Percentiles rank a stretch among this genome's conserved stretches.
Conservation (phyloP, 225 moss, liverwort and hornwort species). For the Straminergon stramineum region DNA sequence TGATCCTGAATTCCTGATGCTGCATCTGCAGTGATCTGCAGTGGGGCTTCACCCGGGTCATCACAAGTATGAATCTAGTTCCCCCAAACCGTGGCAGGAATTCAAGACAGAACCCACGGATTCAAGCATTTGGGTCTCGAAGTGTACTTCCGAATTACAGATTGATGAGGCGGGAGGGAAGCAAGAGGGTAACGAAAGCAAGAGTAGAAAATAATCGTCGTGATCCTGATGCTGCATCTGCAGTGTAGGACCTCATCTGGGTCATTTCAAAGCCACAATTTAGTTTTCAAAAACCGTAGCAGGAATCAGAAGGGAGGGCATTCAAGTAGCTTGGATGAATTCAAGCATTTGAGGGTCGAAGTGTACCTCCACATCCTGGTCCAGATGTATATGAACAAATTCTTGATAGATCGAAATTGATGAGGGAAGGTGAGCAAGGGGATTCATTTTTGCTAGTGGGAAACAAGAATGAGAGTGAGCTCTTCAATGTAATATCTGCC, state of each 20-base stretch:
- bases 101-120: background rate
- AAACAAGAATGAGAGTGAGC: background rate
- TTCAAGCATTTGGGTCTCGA: background rate
- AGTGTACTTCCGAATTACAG: background rate
- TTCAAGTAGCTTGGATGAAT: background rate
- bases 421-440: background rate
- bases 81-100: background rate
- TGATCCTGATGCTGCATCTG: background rate
- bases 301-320: background rate
- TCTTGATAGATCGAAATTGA: background rate
- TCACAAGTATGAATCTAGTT: background rate
- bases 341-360: background rate
- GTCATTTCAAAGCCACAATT: no score
- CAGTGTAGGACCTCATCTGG: background rate
- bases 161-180: background rate
- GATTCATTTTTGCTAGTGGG: background rate
- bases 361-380: background rate
- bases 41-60: background rate
- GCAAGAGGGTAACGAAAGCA: background rate
- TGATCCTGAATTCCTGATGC: background rate
- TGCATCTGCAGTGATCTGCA: background rate
- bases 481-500: background rate
- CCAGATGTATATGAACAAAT: background rate
- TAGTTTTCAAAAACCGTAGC: background rate
- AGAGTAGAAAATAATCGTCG: background rate